These are phyloP conservation scores for Fraxinus ornus DNA, from an alignment of 305 asterid species.

Conservation along the genomic window DNA sequence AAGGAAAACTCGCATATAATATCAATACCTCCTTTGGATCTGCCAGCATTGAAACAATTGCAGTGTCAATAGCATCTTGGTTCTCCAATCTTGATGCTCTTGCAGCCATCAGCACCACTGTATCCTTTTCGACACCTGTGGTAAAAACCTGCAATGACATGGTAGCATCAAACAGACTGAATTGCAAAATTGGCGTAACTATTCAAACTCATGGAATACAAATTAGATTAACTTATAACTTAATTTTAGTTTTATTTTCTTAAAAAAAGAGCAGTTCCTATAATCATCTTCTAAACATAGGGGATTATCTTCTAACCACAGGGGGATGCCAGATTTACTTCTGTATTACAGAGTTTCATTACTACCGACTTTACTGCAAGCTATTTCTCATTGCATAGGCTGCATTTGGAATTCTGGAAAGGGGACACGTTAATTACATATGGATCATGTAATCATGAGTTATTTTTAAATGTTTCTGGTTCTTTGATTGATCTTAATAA, in stretches of 20 bases:
- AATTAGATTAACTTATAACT: background rate
- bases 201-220: background rate
- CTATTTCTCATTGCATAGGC: background rate
- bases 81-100: slow-evolving; percentile 45
- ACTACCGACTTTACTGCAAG: background rate
- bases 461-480: background rate
- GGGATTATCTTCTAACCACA: background rate
- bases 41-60: slow-evolving; percentile 41
- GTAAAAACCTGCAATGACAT: slow-evolving; percentile 29
- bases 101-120: slow-evolving; percentile 41
- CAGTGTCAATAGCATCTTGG: slow-evolving; percentile 46
- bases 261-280: background rate
- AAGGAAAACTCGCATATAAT: background rate
- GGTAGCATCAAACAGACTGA: slow-evolving; percentile 8
- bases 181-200: background rate
- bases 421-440: background rate
- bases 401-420: background rate
- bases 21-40: slow-evolving; percentile 39
- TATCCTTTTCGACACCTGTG: slow-evolving; percentile 38
- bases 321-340: background rate
- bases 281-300: background rate
- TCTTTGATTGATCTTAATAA: background rate
- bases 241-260: no score
- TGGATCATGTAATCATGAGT: background rate
- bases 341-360: background rate